Evolutionary conservation across 2,329 filamentous ascomycete genomes (phyloP), one percentile per base, ranked within the genome.

Genomic region (Hypoxylon sp.): DNA sequence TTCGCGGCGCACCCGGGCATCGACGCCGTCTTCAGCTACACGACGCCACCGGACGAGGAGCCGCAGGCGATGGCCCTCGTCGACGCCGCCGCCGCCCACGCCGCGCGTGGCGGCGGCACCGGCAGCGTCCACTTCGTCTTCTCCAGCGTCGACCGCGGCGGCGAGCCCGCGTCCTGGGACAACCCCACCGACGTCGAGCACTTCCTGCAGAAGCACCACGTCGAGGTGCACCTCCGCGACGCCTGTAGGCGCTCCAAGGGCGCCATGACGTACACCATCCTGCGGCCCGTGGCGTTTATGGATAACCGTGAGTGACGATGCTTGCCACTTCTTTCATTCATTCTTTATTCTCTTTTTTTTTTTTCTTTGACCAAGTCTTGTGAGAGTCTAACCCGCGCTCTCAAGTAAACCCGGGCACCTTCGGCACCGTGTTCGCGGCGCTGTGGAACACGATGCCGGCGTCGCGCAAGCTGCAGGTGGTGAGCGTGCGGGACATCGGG

Each of bases 71-170:
- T 66, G 26, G 63, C 71, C 2, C 63, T 78, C 15, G 69, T 78
- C 48, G 72, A 76, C 48, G 67, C 70, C 4, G 70, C 74, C 15
- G 62, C 69, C 35, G 66, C 66, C 13, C 48, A 55, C 35, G 20
- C 35, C 15, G 7, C 40, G 24, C 5, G 3, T 4, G 23, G 1
- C 8, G 65, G 3, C n/a, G 31, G 13, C 26, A n/a, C n/a, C n/a
- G 76, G 11, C 69, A 82, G 87, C 24, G 74, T 78, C 27, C 81
- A 83, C 65, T 85, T 88, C 60, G 80, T 89, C 38, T 88, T 87
- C 70, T 82, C 79, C 1, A 85, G 81, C 33, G 83, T 88, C 10
- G 87, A 89, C 55, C 83, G 86, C n/a, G 84, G 84, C 23, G 84
- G 85, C 24, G 79, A 83, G 33, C 72, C 73, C 2, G 77, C 77